These are phyloP conservation scores for Chrysophaeum taylorii DNA, from an alignment of 352 stramenopile species.

Conservation along the genomic window DNA sequence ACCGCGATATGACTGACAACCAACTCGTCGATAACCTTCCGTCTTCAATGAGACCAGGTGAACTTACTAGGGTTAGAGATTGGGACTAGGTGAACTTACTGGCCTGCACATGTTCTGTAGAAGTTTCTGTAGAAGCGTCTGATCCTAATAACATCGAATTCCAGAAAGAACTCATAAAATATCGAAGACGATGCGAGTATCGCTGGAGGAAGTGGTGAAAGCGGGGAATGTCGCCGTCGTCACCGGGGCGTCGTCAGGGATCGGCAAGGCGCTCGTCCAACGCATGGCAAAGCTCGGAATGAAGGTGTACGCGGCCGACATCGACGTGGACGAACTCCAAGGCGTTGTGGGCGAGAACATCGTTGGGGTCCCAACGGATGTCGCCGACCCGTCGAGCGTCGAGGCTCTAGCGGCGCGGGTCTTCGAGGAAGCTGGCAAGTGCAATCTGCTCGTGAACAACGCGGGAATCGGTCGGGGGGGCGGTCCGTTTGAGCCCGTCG, in stretches of 20 bases:
- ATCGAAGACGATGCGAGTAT: too few relatives aligned
- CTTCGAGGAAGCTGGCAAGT: constrained; percentile 20
- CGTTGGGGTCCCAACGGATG: constrained; percentile 28
- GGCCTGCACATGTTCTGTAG: too few relatives aligned
- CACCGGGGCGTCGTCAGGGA: constrained; percentile 30
- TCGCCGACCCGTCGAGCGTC: constrained; percentile 22
- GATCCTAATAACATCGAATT: too few relatives aligned
- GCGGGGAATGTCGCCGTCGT: constrained; percentile 31
- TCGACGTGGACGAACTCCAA: constrained; percentile 30
- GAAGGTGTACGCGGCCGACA: constrained; percentile 36
- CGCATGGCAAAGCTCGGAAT: constrained; percentile 29
- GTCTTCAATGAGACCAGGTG: too few relatives aligned
- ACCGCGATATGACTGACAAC: too few relatives aligned
- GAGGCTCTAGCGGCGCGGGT: constrained; percentile 26
- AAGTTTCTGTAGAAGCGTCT: too few relatives aligned
- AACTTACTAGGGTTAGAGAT: too few relatives aligned
- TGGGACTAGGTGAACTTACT: too few relatives aligned
- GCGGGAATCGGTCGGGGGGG: constrained; percentile 31
- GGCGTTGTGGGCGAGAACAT: constrained; percentile 7
- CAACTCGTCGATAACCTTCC: too few relatives aligned
- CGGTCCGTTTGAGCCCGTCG: constrained; percentile 28
- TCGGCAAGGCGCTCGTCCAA: constrained; percentile 27
- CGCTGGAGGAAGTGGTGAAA: constrained; percentile 22
- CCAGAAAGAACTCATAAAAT: too few relatives aligned
- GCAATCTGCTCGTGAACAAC: constrained; percentile 40